Base-by-base conservation (phyloP, 768 basidiomycete genomes). In the Collybia sordida region DNA sequence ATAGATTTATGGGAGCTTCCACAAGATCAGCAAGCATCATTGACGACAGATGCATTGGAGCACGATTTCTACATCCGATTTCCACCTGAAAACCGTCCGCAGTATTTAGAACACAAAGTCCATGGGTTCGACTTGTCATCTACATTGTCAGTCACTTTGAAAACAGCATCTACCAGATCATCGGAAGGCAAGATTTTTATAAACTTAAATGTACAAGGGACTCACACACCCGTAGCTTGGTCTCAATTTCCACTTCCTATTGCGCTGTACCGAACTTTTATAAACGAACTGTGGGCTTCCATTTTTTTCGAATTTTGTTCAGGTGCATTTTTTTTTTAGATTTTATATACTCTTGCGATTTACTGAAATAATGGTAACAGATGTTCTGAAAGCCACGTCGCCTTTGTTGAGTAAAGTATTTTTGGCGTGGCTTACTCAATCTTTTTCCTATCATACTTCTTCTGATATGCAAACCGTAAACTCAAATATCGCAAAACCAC, bases 331-430 rank as follows among this genome's bases (percentile, higher is more conserved):
- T 2, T 34, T 37, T 25, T 21, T n/a, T 6, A 24, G n/a, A n/a
- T 17, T 39, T 23, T 47, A 35, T 59, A 21, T 12, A 25, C 8
- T 18, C 12, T 47, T 28, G 47, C 51, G 59, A 11, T 12, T 36
- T 23, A 19, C 7, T 38, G 28, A 31, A 11, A 31, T 11, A 4
- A 14, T 42, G 22, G 3, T 23, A 11, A 27, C 41, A 71, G 77
- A 78, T 52, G 77, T 75, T 0, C 63, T 82, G 31, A 72, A 72
- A 43, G 79, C 80, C 6, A 77, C 75, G 2, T 73, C 80, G 3
- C 81, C 84, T 0, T 72, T 86, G 2, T 62, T 85, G 15, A 81
- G 69, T 57, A 83, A 84, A 54, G 72, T 78, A 15, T 60, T 86
- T 4, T 66, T 86, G n/a, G 73, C 74, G 0, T 86, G 80, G 79